phyloP scores from a whole-genome alignment of 768 basidiomycete genomes.

The Phaeotremella skinneri region DNA sequence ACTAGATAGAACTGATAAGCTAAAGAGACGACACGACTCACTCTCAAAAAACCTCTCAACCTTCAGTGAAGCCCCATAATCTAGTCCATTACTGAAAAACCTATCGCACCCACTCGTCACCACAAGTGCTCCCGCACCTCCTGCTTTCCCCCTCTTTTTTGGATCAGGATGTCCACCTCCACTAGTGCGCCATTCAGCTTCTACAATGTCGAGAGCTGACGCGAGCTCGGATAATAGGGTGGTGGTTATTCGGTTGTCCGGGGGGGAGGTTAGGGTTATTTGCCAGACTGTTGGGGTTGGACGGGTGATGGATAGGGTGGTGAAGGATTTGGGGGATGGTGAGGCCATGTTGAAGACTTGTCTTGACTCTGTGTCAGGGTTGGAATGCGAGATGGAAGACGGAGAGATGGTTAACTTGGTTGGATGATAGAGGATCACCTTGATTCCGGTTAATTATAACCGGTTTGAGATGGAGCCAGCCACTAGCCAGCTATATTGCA shows the following conservation, averaged over 20 bases:
- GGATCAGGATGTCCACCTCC: constrained; percentile 32
- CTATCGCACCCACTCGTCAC: constrained; percentile 42
- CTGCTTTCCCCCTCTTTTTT: constrained; percentile 22
- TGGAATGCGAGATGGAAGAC: background rate
- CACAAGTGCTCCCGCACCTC: constrained; percentile 46
- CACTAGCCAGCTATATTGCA: too few relatives aligned
- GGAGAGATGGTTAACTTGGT: background rate
- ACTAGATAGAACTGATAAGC: background rate
- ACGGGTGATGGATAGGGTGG: constrained; percentile 27
- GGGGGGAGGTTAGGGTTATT: constrained; percentile 46
- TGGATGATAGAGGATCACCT: too few relatives aligned
- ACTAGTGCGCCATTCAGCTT: constrained; percentile 47
- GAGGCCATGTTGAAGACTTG: too few relatives aligned
- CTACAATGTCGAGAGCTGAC: constrained; percentile 47
- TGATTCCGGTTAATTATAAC: too few relatives aligned
- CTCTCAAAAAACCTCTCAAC: constrained; percentile 50
- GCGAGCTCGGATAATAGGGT: constrained; percentile 43
- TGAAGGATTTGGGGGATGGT: background rate
- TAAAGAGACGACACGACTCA: constrained; percentile 16
- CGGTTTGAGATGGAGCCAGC: too few relatives aligned
- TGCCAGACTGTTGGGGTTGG: constrained; percentile 38
- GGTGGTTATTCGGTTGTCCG: constrained; percentile 52
- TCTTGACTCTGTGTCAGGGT: too few relatives aligned
- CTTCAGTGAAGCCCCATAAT: constrained; percentile 47
- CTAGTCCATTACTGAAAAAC: constrained; percentile 53